Evolutionary conservation across 2,329 filamentous ascomycete species (phyloP), one percentile per base, ranked within the genome.

Genomic region (Trichoderma hamatum): DNA sequence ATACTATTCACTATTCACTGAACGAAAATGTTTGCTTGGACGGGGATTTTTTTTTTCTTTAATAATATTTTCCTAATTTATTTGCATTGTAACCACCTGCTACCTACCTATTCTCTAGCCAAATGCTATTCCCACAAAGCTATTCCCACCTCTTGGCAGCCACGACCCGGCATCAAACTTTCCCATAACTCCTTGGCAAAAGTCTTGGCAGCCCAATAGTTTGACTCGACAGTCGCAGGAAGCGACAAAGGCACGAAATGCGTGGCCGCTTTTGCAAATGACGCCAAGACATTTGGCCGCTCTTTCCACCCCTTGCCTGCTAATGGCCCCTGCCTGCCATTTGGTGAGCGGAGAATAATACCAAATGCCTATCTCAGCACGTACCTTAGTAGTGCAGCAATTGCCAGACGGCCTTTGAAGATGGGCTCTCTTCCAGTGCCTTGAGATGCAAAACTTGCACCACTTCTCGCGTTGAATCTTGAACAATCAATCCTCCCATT

Each of bases 131-230:
- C n/a, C n/a, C 60, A 21, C 13, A 7, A 7, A 5, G 9, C 30
- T 43, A 49, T 43, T n/a, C 28, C 51, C 43, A 43, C 28, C 39
- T 51, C 60, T 51, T 63, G 60, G 60, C 60, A 63, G 60, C 61
- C 61, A 28, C 61, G 32, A 54, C 21, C 62, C 36, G 51, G 63
- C 36, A 67, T 58, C 52, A 32, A 66, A 55, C 32, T 51, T 58
- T 59, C 52, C 16, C 36, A 66, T 39, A 67, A 54, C 21, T 46
- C 26, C 64, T 67, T 67, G 64, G 64, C 64, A 67, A 55, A 43
- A 36, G 64, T 46, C 64, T 67, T 67, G 64, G 64, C 64, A 21
- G 39, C 39, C 62, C 64, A 32, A 34, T 49, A 28, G 54, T 36
- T 67, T 67, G 64, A 67, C 64, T 67, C 54, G 30, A 43, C 21